A percentile compares a stretch with the other conserved stretches of the same genome.
These are phyloP conservation scores for Chaetomiaceae sp. DNA, from an alignment of 2,329 filamentous ascomycete genomes.

Conservation along the genomic window DNA sequence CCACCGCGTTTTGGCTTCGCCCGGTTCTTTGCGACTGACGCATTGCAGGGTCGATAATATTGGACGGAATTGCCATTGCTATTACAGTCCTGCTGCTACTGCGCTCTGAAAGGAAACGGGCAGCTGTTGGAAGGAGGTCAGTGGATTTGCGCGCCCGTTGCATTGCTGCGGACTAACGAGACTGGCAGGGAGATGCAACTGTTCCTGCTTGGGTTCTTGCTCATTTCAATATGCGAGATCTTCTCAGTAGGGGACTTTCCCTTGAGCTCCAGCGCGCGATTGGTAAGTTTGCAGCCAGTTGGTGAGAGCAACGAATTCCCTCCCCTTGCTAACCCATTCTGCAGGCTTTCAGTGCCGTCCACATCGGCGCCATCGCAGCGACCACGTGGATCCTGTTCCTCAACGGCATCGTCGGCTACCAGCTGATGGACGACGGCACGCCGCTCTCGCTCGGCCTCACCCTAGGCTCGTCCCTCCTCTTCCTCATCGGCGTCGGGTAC, in stretches of 20 bases:
- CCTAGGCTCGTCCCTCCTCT: constrained; percentile 57
- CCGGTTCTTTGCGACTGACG: constrained; percentile 19
- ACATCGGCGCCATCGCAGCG: constrained; percentile 82
- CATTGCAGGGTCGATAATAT: constrained; percentile 70
- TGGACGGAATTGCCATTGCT: constrained; percentile 71
- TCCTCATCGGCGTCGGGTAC: constrained; percentile 90
- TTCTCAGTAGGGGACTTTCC: constrained; percentile 92
- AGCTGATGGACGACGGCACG: constrained; percentile 90
- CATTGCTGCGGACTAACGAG: constrained; percentile 11
- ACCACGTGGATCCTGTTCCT: constrained; percentile 87
- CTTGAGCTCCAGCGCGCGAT: constrained; percentile 60
- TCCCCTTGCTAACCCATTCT: not conserved
- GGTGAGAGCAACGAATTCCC: not conserved
- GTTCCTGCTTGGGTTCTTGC: constrained; percentile 78
- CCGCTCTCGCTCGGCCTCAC: constrained; percentile 74
- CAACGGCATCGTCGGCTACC: constrained; percentile 88
- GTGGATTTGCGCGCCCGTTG: constrained; percentile 20
- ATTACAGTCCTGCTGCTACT: constrained; percentile 62
- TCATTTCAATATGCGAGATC: constrained; percentile 91
- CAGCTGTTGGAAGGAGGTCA: constrained; percentile 87
- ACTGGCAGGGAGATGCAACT: constrained; percentile 82
- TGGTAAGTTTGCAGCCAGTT: constrained; percentile 46
- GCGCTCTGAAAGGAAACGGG: constrained; percentile 81
- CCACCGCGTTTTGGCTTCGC: not conserved
- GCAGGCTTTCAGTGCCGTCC: constrained; percentile 80